Evolutionary conservation across 2,329 filamentous ascomycete genomes (phyloP), one percentile per base, ranked within the genome.

Genomic region (Neopestalotiopsis sp.): DNA sequence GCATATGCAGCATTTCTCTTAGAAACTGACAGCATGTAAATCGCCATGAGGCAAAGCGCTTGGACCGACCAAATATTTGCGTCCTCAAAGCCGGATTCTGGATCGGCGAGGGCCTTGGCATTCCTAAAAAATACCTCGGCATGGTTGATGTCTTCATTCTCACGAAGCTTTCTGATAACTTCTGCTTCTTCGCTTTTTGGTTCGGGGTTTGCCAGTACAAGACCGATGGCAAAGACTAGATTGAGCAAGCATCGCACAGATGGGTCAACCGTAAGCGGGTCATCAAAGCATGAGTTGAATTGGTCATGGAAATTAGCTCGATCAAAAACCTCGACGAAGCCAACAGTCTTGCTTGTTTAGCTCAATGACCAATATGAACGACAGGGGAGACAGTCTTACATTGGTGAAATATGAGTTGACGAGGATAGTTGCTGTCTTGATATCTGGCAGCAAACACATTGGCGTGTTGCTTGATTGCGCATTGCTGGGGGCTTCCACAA

Each of bases 21-120:
- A 0, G 89, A 89, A 14, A 89, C 84, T 2, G 86, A 83, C 17
- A 92, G 79, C 85, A 87, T 89, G 73, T 91, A 92, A 2, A 91
- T 77, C 0, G 89, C 84, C 86, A 92, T 91, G 45, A 92, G 79
- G 0, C 88, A 79, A 58, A 91, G 79, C 2, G 89, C 88, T 74
- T 92, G 89, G 61, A 92, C 84, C 13, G 88, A 88, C 87, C 89
- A 91, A 69, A 92, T 87, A 67, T 90, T 87, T 28, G 86, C 87
- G 73, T 91, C 87, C 73, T 91, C 89, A 62, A 90, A 86, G 0
- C 87, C 83, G 3, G 79, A 77, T 1, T 81, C 76, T 1, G 81
- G 79, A 61, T 85, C 81, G 20, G 80, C 80, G 17, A 91, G 79
- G 57, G 81, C 82, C 71, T 86, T 89, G 5, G 89, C 90, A 70